These are phyloP conservation scores for Calocybe gambosa DNA, from an alignment of 1,284 basidiomycete species.

Conservation along the genomic window DNA sequence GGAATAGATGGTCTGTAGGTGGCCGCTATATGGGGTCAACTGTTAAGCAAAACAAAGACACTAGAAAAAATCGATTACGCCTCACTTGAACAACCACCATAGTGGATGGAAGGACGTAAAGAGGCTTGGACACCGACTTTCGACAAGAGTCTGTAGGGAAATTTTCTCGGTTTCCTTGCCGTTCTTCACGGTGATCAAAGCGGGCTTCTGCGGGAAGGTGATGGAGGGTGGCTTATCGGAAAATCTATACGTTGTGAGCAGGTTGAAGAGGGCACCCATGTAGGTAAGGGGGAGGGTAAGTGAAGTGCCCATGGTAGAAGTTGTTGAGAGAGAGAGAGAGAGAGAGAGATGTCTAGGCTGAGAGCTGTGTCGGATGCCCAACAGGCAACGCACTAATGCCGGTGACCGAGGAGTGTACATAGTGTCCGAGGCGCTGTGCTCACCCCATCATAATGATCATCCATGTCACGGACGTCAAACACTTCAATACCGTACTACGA, in stretches of 20 bases:
- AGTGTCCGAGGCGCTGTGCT: background rate
- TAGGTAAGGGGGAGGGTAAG: conserved; percentile 25
- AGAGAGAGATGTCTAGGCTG: background rate
- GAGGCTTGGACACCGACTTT: conserved; percentile 53
- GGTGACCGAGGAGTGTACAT: background rate
- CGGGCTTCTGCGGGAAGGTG: conserved; percentile 34
- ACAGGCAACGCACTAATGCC: conserved; percentile 10
- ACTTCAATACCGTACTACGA: no score
- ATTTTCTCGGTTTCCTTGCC: conserved; percentile 29
- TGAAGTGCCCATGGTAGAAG: conserved; percentile 18
- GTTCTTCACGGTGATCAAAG: conserved; percentile 30
- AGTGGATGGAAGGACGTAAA: conserved; percentile 47
- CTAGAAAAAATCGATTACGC: conserved; percentile 5
- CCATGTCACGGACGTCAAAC: background rate
- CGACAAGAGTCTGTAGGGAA: conserved; percentile 49
- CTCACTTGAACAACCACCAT: conserved; percentile 70
- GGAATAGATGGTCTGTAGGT: conserved; percentile 68
- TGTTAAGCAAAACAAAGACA: conserved; percentile 10
- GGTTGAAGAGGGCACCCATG: conserved; percentile 31
- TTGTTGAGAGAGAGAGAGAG: background rate
- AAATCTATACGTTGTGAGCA: conserved; percentile 19
- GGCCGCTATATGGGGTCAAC: conserved; percentile 41
- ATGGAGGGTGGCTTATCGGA: conserved; percentile 28
- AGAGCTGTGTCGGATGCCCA: background rate
- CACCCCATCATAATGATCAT: no score